A percentile compares a stretch with the other conserved stretches of the same genome.
Evolutionary conservation across 1,284 basidiomycete species (phyloP).

Genomic region (Apiotrichum gamsii): DNA sequence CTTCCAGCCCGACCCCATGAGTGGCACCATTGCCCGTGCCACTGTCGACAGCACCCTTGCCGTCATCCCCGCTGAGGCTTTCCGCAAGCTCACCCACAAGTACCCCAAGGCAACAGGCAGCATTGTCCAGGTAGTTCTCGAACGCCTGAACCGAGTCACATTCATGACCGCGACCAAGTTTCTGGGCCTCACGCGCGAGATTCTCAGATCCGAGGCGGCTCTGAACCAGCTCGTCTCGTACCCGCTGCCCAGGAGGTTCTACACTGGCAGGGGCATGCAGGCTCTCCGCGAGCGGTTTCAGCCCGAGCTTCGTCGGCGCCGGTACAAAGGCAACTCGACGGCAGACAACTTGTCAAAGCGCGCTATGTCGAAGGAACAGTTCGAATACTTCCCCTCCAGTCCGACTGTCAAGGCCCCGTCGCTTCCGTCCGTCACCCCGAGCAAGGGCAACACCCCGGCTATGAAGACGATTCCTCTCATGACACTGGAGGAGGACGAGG

Average conservation of each 20-base stretch:
- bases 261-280: slow-evolving; percentile 87
- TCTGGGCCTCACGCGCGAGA: slow-evolving; percentile 88
- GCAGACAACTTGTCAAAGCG: not conserved
- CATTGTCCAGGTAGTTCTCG: slow-evolving; percentile 66
- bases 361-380: slow-evolving; percentile 35
- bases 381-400: slow-evolving; percentile 38
- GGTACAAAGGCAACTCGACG: too few relatives aligned
- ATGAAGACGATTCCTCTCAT: slow-evolving; percentile 1
- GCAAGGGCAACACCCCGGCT: slow-evolving; percentile 24
- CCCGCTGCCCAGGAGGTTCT: slow-evolving; percentile 84
- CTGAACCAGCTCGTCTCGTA: slow-evolving; percentile 96
- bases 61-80: slow-evolving; percentile 98
- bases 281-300: slow-evolving; percentile 74
- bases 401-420: slow-evolving; percentile 39
- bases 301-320: slow-evolving; percentile 5
- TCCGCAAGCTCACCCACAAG: slow-evolving; percentile 72
- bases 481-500: not conserved
- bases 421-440: slow-evolving; percentile 31
- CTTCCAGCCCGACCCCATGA: slow-evolving; percentile 17
- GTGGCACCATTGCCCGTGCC: slow-evolving; percentile 69
- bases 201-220: slow-evolving; percentile 89
- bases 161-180: slow-evolving; percentile 90
- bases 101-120: slow-evolving; percentile 95
- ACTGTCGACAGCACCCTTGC: slow-evolving; percentile 91
- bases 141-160: slow-evolving; percentile 92